Evolutionary conservation across 495 filamentous ascomycete genomes (phyloP).

Genomic region (Penicillium lividum): DNA sequence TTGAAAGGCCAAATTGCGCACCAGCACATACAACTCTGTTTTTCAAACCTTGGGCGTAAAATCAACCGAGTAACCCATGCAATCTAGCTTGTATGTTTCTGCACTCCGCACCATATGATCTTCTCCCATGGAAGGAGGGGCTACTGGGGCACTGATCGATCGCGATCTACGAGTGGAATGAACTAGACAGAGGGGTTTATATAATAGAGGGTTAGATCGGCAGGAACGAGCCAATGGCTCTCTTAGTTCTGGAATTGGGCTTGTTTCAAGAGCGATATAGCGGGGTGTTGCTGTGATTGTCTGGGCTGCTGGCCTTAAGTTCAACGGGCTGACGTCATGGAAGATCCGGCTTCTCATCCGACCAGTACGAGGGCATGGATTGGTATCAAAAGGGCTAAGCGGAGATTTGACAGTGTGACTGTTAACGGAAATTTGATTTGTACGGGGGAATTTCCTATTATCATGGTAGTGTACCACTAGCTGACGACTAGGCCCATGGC

Average conservation of each 20-base stretch:
- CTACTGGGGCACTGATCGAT: background rate
- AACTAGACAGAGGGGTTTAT: conserved; percentile 18
- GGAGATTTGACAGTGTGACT: background rate
- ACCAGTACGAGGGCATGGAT: background rate
- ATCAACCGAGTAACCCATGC: background rate
- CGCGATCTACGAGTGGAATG: conserved; percentile 5
- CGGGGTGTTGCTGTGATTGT: background rate
- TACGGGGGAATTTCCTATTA: background rate
- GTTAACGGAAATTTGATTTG: background rate
- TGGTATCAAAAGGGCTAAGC: background rate
- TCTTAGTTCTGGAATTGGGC: background rate
- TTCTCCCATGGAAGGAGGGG: background rate
- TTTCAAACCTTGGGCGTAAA: background rate
- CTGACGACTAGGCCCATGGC: background rate
- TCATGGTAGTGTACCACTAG: background rate
- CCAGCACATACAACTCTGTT: background rate
- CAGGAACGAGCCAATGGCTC: background rate
- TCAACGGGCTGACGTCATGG: conserved; percentile 2
- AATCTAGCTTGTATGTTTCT: background rate
- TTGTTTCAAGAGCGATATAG: background rate
- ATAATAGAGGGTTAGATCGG: background rate
- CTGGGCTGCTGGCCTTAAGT: background rate
- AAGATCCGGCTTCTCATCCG: background rate
- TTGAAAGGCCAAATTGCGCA: background rate
- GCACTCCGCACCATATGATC: background rate